Conservation (phyloP, 331 rosid species). For the Quercus lobata region DNA sequence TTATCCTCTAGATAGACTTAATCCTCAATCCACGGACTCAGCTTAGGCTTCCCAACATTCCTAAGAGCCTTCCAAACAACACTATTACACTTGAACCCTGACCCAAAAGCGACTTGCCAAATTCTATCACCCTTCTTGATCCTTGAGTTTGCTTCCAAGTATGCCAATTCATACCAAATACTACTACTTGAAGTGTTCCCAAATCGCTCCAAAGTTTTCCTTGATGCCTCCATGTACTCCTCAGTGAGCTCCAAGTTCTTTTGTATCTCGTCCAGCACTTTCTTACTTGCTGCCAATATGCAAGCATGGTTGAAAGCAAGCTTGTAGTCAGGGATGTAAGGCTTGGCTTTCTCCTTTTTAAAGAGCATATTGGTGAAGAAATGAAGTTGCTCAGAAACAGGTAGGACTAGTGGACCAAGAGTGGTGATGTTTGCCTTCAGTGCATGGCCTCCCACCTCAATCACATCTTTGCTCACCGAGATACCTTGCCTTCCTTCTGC, state of each 20-base stretch:
- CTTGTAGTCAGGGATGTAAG: slow-evolving; percentile 41
- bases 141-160: slow-evolving; percentile 45
- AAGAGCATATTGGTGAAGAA: slow-evolving; percentile 44
- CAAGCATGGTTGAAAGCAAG: slow-evolving; percentile 52
- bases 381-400: slow-evolving; percentile 41
- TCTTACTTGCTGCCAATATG: slow-evolving; percentile 49
- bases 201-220: slow-evolving; percentile 63
- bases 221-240: slow-evolving; percentile 67
- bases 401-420: slow-evolving; percentile 48
- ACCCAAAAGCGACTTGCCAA: slow-evolving; percentile 53
- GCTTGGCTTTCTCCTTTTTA: slow-evolving; percentile 35
- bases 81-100: slow-evolving; percentile 60
- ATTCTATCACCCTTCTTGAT: slow-evolving; percentile 44
- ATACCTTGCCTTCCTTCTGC: slow-evolving; percentile 40
- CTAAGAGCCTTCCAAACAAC: slow-evolving; percentile 53
- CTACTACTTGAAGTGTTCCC: slow-evolving; percentile 74
- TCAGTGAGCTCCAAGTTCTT: slow-evolving; percentile 41
- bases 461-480: slow-evolving; percentile 40
- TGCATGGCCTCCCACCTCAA: slow-evolving; percentile 52
- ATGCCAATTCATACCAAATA: slow-evolving; percentile 63
- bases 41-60: slow-evolving; percentile 30
- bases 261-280: slow-evolving; percentile 56
- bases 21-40: slow-evolving; percentile 47
- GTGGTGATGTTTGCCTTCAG: slow-evolving; percentile 49
- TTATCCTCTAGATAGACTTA: background rate